These are phyloP conservation scores for Aspergillus bertholletiae DNA, from an alignment of 495 filamentous ascomycete species.

Conservation along the genomic window DNA sequence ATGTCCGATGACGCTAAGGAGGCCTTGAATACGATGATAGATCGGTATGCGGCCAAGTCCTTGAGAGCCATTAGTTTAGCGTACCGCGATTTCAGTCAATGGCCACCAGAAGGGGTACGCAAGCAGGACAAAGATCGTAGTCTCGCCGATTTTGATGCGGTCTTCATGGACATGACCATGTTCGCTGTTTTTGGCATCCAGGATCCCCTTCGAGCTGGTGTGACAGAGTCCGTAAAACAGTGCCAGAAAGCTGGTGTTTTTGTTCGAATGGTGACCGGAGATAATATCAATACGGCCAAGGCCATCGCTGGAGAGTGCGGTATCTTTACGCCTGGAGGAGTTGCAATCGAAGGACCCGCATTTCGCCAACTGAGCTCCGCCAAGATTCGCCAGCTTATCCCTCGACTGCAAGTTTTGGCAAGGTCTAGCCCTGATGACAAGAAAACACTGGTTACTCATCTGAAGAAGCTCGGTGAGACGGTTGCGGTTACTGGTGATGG, in stretches of 20 bases:
- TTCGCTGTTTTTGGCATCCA: slow-evolving; percentile 82
- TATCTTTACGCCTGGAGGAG: slow-evolving; percentile 68
- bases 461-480: slow-evolving; percentile 83
- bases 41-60: slow-evolving; percentile 74
- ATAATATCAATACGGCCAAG: slow-evolving; percentile 80
- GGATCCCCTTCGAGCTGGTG: slow-evolving; percentile 77
- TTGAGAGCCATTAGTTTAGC: slow-evolving; percentile 82
- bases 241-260: slow-evolving; percentile 77
- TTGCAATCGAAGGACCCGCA: slow-evolving; percentile 78
- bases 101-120: slow-evolving; percentile 71
- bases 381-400: slow-evolving; percentile 69
- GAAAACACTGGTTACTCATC: slow-evolving; percentile 68
- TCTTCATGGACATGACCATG: slow-evolving; percentile 76
- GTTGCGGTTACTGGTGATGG: slow-evolving; percentile 94
- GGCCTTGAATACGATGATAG: slow-evolving; percentile 62
- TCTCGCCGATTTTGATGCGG: slow-evolving; percentile 71
- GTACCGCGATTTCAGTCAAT: slow-evolving; percentile 84
- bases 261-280: slow-evolving; percentile 89
- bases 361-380: slow-evolving; percentile 67
- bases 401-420: slow-evolving; percentile 77
- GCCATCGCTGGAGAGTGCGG: slow-evolving; percentile 83
- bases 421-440: slow-evolving; percentile 85
- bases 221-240: slow-evolving; percentile 68
- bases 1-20: slow-evolving; percentile 57
- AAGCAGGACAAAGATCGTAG: slow-evolving; percentile 64